Evolutionary conservation across 805 yeast species (phyloP), one percentile per base, ranked within the genome.

Genomic region (Starmerella cellae): DNA sequence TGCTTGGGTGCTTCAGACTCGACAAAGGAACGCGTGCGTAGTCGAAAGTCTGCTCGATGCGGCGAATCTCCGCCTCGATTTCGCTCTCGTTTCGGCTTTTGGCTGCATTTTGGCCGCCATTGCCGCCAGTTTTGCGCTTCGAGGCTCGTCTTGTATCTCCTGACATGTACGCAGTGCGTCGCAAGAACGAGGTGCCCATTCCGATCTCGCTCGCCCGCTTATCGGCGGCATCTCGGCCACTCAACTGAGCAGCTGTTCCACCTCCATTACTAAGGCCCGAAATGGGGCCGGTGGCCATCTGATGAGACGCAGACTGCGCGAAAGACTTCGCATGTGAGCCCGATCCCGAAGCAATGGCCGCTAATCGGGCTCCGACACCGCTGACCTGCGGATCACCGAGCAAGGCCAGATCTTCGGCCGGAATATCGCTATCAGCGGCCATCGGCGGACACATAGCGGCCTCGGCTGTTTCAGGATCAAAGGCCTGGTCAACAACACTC

Each of bases 141-240:
- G 48, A 51, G 11, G 47, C 11, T 23, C 58, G 55, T 41, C 62
- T 56, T 41, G 69, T 69, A 39, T 74, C 77, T 29, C 81, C 75
- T 10, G 94, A 73, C 45, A 84, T 80, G 59, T 88, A 88, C 58
- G 91, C 97, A 0, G 98, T 88, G 65, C 97, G 77, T 10, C 52
- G 46, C 42, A 50, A 36, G 44, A 50, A 50, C 29, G 53, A 41
- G 13, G 50, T 48, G 31, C 52, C 52, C 34, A 48, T 42, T 10
- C 51, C 51, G 24, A 48, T 48, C 36, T 48, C 51, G 37, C 44
- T 47, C 16, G 43, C 24, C 19, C 32, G 16, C 29, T 20, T 19
- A 27, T 27, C 40, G 28, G 20, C 42, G 29, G 35, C 26, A 27
- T 11, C 36, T 10, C 36, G 26, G 28, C 44, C 39, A 29, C 35